phyloP scores from a whole-genome alignment of 495 filamentous ascomycete genomes.

The Podospora sp. region DNA sequence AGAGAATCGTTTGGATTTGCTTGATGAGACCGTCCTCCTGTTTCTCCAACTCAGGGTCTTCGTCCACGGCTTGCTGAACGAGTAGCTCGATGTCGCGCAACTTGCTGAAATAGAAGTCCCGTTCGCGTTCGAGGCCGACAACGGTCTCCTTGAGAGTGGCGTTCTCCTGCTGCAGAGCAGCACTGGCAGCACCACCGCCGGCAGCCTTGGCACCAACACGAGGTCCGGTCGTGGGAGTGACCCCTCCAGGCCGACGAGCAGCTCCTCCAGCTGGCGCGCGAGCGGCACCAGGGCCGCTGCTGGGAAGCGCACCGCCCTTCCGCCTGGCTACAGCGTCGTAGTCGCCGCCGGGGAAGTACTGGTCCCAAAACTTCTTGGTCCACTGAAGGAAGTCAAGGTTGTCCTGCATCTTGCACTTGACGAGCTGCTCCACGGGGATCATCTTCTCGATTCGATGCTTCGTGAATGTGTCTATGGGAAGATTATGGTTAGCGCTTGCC shows the following conservation, averaged over 20 bases:
- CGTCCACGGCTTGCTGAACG: constrained; percentile 87
- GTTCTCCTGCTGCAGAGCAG: constrained; percentile 79
- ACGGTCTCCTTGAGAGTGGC: constrained; percentile 82
- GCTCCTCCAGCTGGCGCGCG: constrained; percentile 42
- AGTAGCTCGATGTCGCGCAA: constrained; percentile 93
- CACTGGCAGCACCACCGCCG: constrained; percentile 58
- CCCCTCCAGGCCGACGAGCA: constrained; percentile 58
- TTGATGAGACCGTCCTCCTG: constrained; percentile 88
- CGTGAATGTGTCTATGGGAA: constrained; percentile 70
- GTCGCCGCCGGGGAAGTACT: constrained; percentile 93
- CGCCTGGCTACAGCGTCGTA: constrained; percentile 87
- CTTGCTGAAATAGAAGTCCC: constrained; percentile 99
- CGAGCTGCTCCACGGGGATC: constrained; percentile 82
- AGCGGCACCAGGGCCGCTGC: constrained; percentile 38
- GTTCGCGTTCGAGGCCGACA: constrained; percentile 84
- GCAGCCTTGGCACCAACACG: constrained; percentile 50
- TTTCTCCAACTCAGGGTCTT: constrained; percentile 87
- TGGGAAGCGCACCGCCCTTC: constrained; percentile 72
- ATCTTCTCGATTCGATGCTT: constrained; percentile 83
- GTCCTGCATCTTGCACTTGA: constrained; percentile 99
- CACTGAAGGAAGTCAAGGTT: constrained; percentile 99
- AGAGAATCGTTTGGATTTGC: constrained; percentile 93
- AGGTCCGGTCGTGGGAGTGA: constrained; percentile 70
- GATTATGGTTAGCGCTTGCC: constrained; percentile 26
- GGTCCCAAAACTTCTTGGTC: constrained; percentile 95